Base-by-base conservation (phyloP, 805 yeast genomes). In the Starmerella floris region DNA sequence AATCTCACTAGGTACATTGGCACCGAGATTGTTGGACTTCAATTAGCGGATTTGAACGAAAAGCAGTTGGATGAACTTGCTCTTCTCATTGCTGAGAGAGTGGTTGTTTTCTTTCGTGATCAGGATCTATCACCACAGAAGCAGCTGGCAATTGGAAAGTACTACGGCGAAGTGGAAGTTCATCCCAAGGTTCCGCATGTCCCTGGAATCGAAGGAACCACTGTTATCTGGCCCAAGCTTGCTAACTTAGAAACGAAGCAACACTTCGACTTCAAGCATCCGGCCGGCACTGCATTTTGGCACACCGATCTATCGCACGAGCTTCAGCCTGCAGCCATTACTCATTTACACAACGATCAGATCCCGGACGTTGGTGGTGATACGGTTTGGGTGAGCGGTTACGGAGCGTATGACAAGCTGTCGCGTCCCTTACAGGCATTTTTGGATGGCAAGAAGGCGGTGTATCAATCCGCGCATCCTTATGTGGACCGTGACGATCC, bases 241-340 rank as follows among this genome's bases (percentile, higher is more conserved):
- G 76, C 61, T 66, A 81, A 58, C 70, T 74, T 49, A 40, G 44
- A 25, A 81, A 75, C 56, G 44, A 51, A 30, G 48, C 45, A 30
- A 53, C 51, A 27, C 53, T 57, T 37, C 56, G 54, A 36, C 55
- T 57, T 27, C 49, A 52, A 58, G 56, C 31, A 56, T 42, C 53
- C 51, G 52, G 23, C 53, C 41, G 39, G 52, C 48, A 30, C 57
- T 39, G 43, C 52, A 10, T 41, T 45, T 35, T 81, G 83, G 82
- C 91, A 82, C 60, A 69, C 82, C 10, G 93, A 82, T 58, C 78
- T 79, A 34, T 72, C 83, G 22, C 81, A 77, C 58, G 91, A 81
- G 59, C 68, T 68, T 39, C 83, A 77, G 56, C 81, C 87, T 11
- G 79, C 88, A 13, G 80, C 80, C 15, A 65, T 72, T 43, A 80